Percentiles rank a stretch among this genome's conserved stretches.
phyloP scores from a whole-genome alignment of 805 yeast species.

The Suhomyces emberorum region DNA sequence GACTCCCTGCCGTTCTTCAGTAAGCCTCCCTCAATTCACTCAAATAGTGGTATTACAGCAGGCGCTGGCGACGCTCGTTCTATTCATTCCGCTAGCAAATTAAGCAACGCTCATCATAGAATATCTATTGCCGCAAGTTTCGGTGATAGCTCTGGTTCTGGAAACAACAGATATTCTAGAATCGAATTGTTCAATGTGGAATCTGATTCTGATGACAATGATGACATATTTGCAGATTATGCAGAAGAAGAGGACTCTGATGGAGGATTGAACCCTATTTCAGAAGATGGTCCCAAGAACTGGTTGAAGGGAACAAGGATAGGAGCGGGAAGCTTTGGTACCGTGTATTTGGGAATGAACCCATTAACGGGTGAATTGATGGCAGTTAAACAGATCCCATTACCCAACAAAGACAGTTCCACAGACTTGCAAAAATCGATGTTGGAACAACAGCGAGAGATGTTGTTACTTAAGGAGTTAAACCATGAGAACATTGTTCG shows the following conservation, averaged over 20 bases:
- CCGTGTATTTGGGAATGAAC: slow-evolving; percentile 89
- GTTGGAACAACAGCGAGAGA: slow-evolving; percentile 83
- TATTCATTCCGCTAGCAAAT: slow-evolving; percentile 9
- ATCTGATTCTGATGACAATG: slow-evolving; percentile 23
- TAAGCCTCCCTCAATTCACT: slow-evolving; percentile 23
- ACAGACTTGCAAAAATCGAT: slow-evolving; percentile 41
- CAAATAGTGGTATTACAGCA: slow-evolving; percentile 13
- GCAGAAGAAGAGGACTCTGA: slow-evolving; percentile 44
- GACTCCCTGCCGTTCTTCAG: slow-evolving; percentile 28
- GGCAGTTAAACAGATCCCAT: slow-evolving; percentile 94
- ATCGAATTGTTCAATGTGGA: slow-evolving; percentile 47
- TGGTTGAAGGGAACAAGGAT: slow-evolving; percentile 94
- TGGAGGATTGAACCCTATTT: slow-evolving; percentile 25
- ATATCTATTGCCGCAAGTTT: slow-evolving; percentile 30
- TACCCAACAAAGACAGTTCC: slow-evolving; percentile 46
- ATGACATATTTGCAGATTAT: slow-evolving; percentile 12
- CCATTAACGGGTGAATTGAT: slow-evolving; percentile 89
- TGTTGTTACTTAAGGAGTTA: slow-evolving; percentile 68
- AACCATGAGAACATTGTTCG: slow-evolving; percentile 92
- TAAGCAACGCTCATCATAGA: slow-evolving; percentile 11
- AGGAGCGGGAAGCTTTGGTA: slow-evolving; percentile 94
- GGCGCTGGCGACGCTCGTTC: slow-evolving; percentile 17
- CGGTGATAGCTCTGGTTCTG: slow-evolving; percentile 17
- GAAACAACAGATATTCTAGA: slow-evolving; percentile 38
- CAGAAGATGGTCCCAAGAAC: slow-evolving; percentile 60